Conservation (phyloP, 805 yeast genomes). For the Yarrowia alimentaria region DNA sequence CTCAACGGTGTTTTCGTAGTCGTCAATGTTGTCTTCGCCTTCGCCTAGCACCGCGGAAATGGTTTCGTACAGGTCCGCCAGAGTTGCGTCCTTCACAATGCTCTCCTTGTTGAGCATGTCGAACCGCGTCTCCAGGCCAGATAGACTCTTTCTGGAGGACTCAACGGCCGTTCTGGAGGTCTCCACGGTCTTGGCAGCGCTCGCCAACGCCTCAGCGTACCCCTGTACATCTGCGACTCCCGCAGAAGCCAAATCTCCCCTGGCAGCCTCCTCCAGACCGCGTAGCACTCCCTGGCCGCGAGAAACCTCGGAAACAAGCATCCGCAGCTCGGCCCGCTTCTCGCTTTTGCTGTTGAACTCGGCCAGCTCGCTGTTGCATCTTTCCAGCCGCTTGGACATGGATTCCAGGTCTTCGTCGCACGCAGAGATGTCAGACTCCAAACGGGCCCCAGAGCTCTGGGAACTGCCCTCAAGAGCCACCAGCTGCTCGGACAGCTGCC, state of each 20-base stretch:
- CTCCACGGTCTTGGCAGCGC: not conserved
- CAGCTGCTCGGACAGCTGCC: slow-evolving; percentile 1
- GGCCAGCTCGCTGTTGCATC: slow-evolving; percentile 11
- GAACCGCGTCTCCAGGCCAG: not conserved
- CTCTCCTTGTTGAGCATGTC: slow-evolving; percentile 8
- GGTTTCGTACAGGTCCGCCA: not conserved
- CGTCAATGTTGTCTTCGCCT: slow-evolving; percentile 32
- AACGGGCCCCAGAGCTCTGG: not conserved
- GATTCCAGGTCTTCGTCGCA: slow-evolving; percentile 1
- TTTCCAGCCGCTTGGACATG: slow-evolving; percentile 2
- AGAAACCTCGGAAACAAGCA: not conserved
- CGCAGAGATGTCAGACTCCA: not conserved
- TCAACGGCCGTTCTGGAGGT: not conserved
- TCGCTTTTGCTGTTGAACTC: slow-evolving; percentile 17
- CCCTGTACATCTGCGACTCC: not conserved
- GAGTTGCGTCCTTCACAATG: slow-evolving; percentile 2
- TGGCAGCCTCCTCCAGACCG: not conserved
- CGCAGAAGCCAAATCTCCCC: not conserved
- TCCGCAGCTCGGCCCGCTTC: slow-evolving; percentile 13
- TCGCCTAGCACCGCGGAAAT: slow-evolving; percentile 19
- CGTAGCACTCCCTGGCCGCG: not conserved
- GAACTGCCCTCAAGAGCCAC: slow-evolving; percentile 1
- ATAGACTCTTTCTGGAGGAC: not conserved
- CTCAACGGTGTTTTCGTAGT: slow-evolving; percentile 44
- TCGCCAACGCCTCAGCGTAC: not conserved